A percentile compares a stretch with the other conserved stretches of the same genome.
These are phyloP conservation scores for Silene coronaria DNA, from an alignment of 179 eudicot species.

Conservation along the genomic window DNA sequence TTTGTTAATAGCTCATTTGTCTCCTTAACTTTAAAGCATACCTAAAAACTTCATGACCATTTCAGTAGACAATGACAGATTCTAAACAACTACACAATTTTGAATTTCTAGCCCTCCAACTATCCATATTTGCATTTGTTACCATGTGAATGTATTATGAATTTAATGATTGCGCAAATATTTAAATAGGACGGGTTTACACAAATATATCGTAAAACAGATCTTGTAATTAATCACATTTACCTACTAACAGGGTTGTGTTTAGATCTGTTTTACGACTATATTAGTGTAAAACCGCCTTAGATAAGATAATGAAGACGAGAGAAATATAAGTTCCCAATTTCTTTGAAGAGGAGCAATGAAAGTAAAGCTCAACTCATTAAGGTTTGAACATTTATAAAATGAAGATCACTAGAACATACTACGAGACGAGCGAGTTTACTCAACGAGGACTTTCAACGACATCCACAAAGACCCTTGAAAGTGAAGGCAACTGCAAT, in stretches of 20 bases:
- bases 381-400: conserved; percentile 1
- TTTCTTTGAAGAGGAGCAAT: conserved; percentile 16
- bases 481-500: conserved; percentile 40
- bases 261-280: no score
- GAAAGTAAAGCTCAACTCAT: neutral
- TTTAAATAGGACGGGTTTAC: no score
- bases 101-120: neutral
- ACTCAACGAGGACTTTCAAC: conserved; percentile 38
- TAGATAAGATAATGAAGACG: no score
- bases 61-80: no score
- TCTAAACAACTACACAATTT: neutral
- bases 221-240: no score
- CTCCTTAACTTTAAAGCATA: neutral
- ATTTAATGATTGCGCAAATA: no score
- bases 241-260: no score
- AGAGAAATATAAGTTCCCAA: conserved; percentile 21
- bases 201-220: no score
- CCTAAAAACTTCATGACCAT: neutral
- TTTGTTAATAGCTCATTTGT: no score
- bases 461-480: conserved; percentile 40
- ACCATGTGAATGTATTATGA: neutral
- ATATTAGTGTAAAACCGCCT: no score
- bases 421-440: neutral
- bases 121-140: neutral
- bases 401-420: neutral